Conservation (phyloP, 345 rosid species). For the Carallia pectinifolia region DNA sequence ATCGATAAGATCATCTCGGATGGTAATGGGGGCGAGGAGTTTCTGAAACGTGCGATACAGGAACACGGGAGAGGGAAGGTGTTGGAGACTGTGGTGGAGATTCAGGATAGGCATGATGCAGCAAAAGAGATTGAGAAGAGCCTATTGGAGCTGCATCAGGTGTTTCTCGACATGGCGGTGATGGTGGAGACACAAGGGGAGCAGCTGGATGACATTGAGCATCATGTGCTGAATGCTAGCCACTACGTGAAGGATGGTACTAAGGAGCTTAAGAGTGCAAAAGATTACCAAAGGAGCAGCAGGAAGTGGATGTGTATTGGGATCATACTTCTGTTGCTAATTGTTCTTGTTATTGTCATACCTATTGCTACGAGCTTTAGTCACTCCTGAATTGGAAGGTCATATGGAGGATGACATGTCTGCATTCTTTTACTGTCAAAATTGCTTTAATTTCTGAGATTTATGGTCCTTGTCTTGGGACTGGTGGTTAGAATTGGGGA, state of each 20-base stretch:
- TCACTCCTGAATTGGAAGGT: constrained; percentile 50
- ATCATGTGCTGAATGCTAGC: constrained; percentile 77
- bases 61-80: constrained; percentile 95
- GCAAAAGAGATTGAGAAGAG: constrained; percentile 95
- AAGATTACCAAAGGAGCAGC: constrained; percentile 63
- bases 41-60: constrained; percentile 63
- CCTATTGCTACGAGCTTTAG: constrained; percentile 74
- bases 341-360: constrained; percentile 62
- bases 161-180: constrained; percentile 92
- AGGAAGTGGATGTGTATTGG: constrained; percentile 85
- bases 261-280: constrained; percentile 66
- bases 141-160: constrained; percentile 86
- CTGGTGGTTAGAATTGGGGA: constrained; percentile 5
- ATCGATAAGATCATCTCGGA: constrained; percentile 81
- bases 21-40: constrained; percentile 70
- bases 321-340: constrained; percentile 56
- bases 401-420: constrained; percentile 37
- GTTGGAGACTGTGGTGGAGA: constrained; percentile 86
- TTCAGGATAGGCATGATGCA: constrained; percentile 83
- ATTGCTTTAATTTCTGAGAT: not conserved
- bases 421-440: constrained; percentile 36
- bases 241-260: constrained; percentile 82
- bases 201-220: constrained; percentile 91
- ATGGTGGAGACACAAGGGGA: constrained; percentile 95
- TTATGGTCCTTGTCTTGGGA: constrained; percentile 27